Base-by-base conservation (phyloP, 768 basidiomycete species). In the Ephemerocybe angulata region DNA sequence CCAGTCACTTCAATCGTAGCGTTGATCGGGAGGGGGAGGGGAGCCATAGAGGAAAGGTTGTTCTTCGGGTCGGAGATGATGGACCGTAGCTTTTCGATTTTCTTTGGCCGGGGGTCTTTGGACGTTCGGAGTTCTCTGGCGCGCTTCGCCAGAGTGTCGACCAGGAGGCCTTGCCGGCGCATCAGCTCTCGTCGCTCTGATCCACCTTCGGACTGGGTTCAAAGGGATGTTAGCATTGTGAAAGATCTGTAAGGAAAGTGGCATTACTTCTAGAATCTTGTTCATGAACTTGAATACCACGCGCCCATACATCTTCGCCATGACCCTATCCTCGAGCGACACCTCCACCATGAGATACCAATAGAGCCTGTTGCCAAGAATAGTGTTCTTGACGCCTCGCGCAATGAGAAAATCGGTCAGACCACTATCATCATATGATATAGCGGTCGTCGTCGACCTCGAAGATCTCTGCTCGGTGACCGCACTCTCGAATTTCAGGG, bases 271-370 rank as follows among this genome's bases (percentile, higher is more conserved):
- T 8, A 90, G 74, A 29, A 98, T 84, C 69, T 88, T 87, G 63
- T 81, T 85, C 83, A 93, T 88, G 65, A 93, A 98, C 58, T 88
- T 88, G 75, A 84, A 95, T 5, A 91, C 90, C 6, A 97, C 91
- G 38, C 86, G 80, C 3, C 88, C 92, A 61, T 94, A 98, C 89
- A 96, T 93, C 75, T 93, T 94, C 3, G 90, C 90, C 67, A 92
- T 84, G 22, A 85, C 76, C 56, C 85, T 84, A 64, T 94, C 92
- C 63, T 94, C 91, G 42, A 91, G 72, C 21, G 92, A 90, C 17
- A 93, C 86, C 67, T 98, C 97, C 3, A 98, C 95, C 84, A 94
- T 93, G 53, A 98, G 84, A 63, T 98, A 99, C 97, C 97, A 98
- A 67, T 96, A 90, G 59, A 98, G 76, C 24, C 91, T 80, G 62